These are phyloP conservation scores for Sphaerobolus stellatus DNA, from an alignment of 1,284 basidiomycete genomes.

Conservation along the genomic window DNA sequence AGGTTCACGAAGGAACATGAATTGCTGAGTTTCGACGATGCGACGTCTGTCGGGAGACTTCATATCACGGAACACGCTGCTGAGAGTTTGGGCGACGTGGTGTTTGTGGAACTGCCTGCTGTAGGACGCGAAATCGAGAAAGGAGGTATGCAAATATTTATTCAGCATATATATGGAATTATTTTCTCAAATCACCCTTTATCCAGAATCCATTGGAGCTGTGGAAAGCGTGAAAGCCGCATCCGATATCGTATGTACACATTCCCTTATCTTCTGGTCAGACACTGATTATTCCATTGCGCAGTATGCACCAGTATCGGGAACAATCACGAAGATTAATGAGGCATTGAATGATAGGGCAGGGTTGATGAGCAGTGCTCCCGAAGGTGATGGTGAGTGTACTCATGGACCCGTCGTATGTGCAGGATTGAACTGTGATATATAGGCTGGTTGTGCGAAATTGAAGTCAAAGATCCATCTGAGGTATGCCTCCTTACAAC, in stretches of 20 bases:
- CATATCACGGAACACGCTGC: slow-evolving; percentile 96
- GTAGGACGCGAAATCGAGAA: slow-evolving; percentile 67
- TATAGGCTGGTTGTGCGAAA: slow-evolving; percentile 94
- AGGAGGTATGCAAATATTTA: slow-evolving; percentile 63
- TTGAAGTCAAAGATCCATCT: slow-evolving; percentile 75
- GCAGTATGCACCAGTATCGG: slow-evolving; percentile 91
- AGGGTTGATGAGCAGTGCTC: slow-evolving; percentile 85
- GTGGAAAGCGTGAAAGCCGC: slow-evolving; percentile 99
- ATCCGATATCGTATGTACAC: slow-evolving; percentile 79
- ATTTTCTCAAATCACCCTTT: neutral
- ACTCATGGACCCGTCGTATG: neutral
- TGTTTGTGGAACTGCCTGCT: slow-evolving; percentile 90
- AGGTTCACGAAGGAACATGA: slow-evolving; percentile 92
- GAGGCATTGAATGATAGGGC: slow-evolving; percentile 68
- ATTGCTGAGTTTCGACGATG: slow-evolving; percentile 79
- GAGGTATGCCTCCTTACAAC: no score
- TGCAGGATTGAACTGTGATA: slow-evolving; percentile 3
- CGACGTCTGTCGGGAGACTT: slow-evolving; percentile 78
- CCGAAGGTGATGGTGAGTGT: slow-evolving; percentile 79
- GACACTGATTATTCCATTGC: slow-evolving; percentile 3
- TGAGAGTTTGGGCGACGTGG: slow-evolving; percentile 91
- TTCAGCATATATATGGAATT: neutral
- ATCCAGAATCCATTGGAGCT: slow-evolving; percentile 85
- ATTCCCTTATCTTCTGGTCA: slow-evolving; percentile 11
- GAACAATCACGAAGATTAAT: slow-evolving; percentile 82